Evolutionary conservation across 352 stramenopile species (phyloP), one percentile per base, ranked within the genome.

Genomic region (Nannochloropsis limnetica): DNA sequence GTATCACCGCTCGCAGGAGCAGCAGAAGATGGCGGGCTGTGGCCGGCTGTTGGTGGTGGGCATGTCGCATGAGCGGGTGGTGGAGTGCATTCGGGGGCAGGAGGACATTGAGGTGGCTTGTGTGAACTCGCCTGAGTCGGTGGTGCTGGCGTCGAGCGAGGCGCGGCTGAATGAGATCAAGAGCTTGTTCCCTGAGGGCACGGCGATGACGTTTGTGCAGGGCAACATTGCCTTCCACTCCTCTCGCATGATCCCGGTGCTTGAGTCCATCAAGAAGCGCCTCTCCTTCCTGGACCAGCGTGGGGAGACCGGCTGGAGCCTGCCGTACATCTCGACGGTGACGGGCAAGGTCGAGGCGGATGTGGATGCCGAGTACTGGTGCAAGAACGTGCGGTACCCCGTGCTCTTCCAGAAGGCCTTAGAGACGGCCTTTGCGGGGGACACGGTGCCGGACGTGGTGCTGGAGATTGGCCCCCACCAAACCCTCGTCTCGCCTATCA

Each of bases 201-300:
- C 61, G 61, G 61, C 61, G 4, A 31, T 74, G 61, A 74, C 61
- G 2, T 74, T 74, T 74, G 61, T 74, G 61, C 61, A 74, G 25
- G 61, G 61, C n/a, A 74, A 74, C 61, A 74, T 74, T 11, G 61
- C 61, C 61, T 74, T 74, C 61, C 61, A 74, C 61, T 74, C 61
- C 0, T 74, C 61, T 29, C 61, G 61, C 61, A 74, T 74, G 61
- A 74, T 74, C n/a, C 61, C 61, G 15, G 61, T 74, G 8, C 61
- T 74, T 11, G 61, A 74, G 20, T 74, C 61, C 1, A 74, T 74
- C 61, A 74, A 74, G 25, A 74, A 74, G 11, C 61, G 61, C 2
- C 61, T 74, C 20, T 74, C 61, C n/a, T 74, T 74, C 61, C n/a
- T 74, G 61, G 61, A 74, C 11, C 2, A 74, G 61, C 61, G 61